phyloP scores from a whole-genome alignment of 768 basidiomycete genomes.

The Gloeopeniophorella convolvens region DNA sequence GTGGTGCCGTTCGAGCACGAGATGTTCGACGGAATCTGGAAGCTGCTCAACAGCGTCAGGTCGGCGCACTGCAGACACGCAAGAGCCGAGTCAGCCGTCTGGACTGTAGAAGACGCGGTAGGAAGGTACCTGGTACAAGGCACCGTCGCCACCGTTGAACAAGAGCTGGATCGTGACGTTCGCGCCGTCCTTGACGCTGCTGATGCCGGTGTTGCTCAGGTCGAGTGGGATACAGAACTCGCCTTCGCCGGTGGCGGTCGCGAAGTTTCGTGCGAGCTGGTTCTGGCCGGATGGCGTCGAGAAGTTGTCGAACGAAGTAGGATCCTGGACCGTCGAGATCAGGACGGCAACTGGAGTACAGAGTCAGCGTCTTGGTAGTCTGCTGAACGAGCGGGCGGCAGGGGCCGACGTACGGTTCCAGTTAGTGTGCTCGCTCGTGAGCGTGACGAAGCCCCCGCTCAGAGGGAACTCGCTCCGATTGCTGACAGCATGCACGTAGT shows the following conservation, averaged over 20 bases:
- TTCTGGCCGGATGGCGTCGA: conserved; percentile 33
- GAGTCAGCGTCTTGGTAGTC: background rate
- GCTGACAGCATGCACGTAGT: conserved; percentile 44
- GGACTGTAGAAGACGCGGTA: too few species aligned
- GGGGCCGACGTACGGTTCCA: conserved; percentile 52
- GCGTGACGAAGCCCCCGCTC: conserved; percentile 47
- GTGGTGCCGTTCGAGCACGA: conserved; percentile 33
- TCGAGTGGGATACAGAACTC: conserved; percentile 62
- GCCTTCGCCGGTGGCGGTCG: conserved; percentile 50
- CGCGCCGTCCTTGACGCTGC: conserved; percentile 50
- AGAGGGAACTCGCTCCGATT: conserved; percentile 70
- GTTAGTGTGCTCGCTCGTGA: conserved; percentile 58
- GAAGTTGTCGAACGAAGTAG: conserved; percentile 62
- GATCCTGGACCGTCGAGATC: conserved; percentile 49
- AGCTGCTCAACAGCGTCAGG: conserved; percentile 54
- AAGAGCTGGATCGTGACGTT: conserved; percentile 70
- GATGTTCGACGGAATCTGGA: conserved; percentile 40
- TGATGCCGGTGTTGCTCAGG: conserved; percentile 42
- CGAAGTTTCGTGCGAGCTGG: conserved; percentile 40
- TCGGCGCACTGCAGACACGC: conserved; percentile 80
- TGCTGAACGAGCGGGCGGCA: conserved; percentile 1
- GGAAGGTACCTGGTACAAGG: conserved; percentile 57
- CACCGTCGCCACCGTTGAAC: conserved; percentile 66
- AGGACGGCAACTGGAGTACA: conserved; percentile 42
- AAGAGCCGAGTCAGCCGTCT: too few species aligned